Evolutionary conservation across 202 grass and related monocot genomes (phyloP), one percentile per base, ranked within the genome.

Genomic region (Carex arenaria): DNA sequence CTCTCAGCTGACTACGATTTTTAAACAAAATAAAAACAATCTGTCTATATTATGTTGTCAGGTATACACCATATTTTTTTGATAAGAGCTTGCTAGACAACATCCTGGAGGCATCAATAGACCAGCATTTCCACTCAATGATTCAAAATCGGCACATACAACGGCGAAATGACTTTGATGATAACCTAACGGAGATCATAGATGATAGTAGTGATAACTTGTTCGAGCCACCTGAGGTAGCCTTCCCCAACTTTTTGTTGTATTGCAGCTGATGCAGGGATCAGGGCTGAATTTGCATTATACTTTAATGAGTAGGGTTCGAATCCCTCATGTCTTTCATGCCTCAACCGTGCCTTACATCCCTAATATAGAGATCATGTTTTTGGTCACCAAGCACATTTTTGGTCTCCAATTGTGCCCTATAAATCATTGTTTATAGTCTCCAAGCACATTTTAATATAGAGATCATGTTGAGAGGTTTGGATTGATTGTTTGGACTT

Each of bases 31-130:
- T 71, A 51, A 53, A 78, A 61, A 54, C 69, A 6, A 94, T 67
- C 53, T 71, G 64, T 10, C 0, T 5, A 79, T 45, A 36, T 74
- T 72, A 45, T 79, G 18, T 78, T 86, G 83, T 84, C 85, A 98
- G 95, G 95, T 98, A 98, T 82, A 90, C 87, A 80, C 95, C 95
- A 71, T 98, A 98, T 32, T 98, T 98, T 86, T 98, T 98, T 83
- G 92, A 98, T 85, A 98, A 98, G 91, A 93, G 52, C 55, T 81
- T 98, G 66, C 52, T 98, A 80, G 95, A 98, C 81, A 95, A 98
- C 85, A 98, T 98, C 80, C 95, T 98, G 72, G 94, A 97, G 85
- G 84, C 90, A 83, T 98, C 95, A 83, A 85, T 92, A 63, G 95
- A 98, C 86, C 95, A 98, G 56, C 95, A 98, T 73, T 98, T 98